Conservation (phyloP, 2,329 filamentous ascomycete species). For the Parafenestella ontariensis region DNA sequence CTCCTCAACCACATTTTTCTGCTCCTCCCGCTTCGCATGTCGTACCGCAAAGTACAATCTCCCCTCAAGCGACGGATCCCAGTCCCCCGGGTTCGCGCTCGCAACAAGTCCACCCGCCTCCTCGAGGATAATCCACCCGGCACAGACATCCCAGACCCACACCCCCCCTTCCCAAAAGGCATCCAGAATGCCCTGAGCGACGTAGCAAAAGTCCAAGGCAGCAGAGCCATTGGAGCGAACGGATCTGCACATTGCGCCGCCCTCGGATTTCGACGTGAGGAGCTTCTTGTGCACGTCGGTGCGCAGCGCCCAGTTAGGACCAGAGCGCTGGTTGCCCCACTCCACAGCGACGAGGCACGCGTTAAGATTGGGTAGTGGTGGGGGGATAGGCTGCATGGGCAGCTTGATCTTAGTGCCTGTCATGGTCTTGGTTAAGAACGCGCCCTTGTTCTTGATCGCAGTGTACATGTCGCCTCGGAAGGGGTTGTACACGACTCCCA, state of each 20-base stretch:
- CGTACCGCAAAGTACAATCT: constrained; percentile 45
- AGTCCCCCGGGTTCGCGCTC: constrained; percentile 45
- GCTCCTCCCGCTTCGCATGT: constrained; percentile 38
- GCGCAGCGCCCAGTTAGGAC: constrained; percentile 47
- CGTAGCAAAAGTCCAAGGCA: constrained; percentile 50
- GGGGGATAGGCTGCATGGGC: constrained; percentile 34
- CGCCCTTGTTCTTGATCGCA: constrained; percentile 42
- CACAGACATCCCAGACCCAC: constrained; percentile 47
- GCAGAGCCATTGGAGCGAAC: constrained; percentile 46
- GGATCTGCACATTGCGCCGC: constrained; percentile 44
- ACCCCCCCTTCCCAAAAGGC: constrained; percentile 49
- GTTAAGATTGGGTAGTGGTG: constrained; percentile 37
- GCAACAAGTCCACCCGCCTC: constrained; percentile 49
- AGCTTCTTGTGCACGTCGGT: constrained; percentile 37
- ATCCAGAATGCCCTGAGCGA: constrained; percentile 45
- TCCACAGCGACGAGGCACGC: constrained; percentile 45
- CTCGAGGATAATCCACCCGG: constrained; percentile 48
- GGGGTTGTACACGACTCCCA: constrained; percentile 48
- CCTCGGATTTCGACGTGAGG: constrained; percentile 33
- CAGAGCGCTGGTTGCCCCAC: constrained; percentile 48
- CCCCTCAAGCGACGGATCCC: constrained; percentile 45
- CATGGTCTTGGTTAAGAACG: constrained; percentile 31
- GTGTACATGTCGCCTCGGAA: constrained; percentile 45
- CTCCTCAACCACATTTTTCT: constrained; percentile 42
- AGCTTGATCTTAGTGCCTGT: constrained; percentile 35